Base-by-base conservation (phyloP, 345 rosid genomes). In the Geranium rotundifolium region DNA sequence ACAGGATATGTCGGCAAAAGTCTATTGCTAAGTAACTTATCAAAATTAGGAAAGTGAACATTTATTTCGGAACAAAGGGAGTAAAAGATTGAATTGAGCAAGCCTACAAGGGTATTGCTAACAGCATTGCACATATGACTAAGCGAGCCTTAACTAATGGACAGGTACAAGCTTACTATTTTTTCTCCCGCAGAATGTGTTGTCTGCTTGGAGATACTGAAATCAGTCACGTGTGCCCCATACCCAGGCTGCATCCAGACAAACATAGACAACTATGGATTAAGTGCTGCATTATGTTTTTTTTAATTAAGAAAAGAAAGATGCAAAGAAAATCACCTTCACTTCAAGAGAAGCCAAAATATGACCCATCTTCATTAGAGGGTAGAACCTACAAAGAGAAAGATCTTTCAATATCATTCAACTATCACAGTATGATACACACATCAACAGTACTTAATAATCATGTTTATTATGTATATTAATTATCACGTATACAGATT, bases 341-440 rank as follows among this genome's bases (percentile, higher is more conserved):
- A 77, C 82, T 76, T 89, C 95, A 66, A 85, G 72, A 67, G 77
- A 79, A 72, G 79, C 76, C 60, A 92, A 84, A 66, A 80, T 75
- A 31, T 82, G 70, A n/a, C 95, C 91, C 79, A 84, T 72, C 75
- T 75, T 87, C 81, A 87, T 69, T 49, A 65, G 67, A 7, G 98
- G 95, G 78, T 85, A 89, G 82, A 76, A 89, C 81, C 98, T 91
- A 79, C 30, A 72, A 41, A 63, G 52, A 46, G 52, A 46, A 9
- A 14, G 52, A 46, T 46, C 52, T 46, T 46, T 46, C 15, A 46
- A 46, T 14, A 46, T 10, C 52, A 46, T 46, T 46, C 52, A 46
- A 0, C 14, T 9, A 46, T 12, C 10, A 46, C 16, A 46, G 15
- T 46, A 9, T 46, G 52, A 46, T 46, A 46, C 46, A 37, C 7